A percentile compares a stretch with the other conserved stretches of the same genome.
Conservation (phyloP, 2,329 filamentous ascomycete genomes). For the Monosporascus sp. region DNA sequence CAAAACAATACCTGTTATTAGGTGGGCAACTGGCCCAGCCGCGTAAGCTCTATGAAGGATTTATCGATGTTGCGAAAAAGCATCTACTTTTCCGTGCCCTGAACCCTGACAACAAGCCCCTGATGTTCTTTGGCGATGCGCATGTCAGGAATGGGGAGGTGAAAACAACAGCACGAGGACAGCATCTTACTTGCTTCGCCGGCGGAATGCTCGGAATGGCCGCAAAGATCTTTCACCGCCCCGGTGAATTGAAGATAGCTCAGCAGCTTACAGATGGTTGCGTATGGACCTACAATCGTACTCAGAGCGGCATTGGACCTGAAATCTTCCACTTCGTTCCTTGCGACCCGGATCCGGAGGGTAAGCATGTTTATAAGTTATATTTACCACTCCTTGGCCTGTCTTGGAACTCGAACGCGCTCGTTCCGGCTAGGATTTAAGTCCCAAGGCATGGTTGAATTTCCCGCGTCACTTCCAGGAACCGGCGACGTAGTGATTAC, state of each 20-base stretch:
- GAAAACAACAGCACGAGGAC: conserved; percentile 32
- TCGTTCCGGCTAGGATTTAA: too few species aligned
- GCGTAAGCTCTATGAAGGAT: conserved; percentile 38
- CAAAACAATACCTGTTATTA: conserved; percentile 61
- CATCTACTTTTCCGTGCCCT: conserved; percentile 38
- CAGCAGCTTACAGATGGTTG: conserved; percentile 58
- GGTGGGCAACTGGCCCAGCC: conserved; percentile 53
- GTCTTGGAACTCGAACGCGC: too few species aligned
- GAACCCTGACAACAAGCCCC: conserved; percentile 35
- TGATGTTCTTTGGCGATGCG: conserved; percentile 46
- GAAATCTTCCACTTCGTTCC: conserved; percentile 50
- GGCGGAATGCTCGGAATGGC: conserved; percentile 63
- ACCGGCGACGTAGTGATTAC: too few species aligned
- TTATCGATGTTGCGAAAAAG: conserved; percentile 41
- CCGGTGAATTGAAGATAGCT: conserved; percentile 51
- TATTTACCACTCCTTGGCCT: too few species aligned
- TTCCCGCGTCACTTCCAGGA: too few species aligned
- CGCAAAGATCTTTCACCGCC: conserved; percentile 51
- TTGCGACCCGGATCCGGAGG: conserved; percentile 23
- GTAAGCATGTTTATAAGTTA: too few species aligned
- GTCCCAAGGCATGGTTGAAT: too few species aligned
- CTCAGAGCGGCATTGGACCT: conserved; percentile 55
- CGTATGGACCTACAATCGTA: conserved; percentile 57
- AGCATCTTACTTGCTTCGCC: conserved; percentile 58
- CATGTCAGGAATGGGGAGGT: conserved; percentile 21